Base-by-base conservation (phyloP, 768 basidiomycete genomes). In the Ephemerocybe angulata region DNA sequence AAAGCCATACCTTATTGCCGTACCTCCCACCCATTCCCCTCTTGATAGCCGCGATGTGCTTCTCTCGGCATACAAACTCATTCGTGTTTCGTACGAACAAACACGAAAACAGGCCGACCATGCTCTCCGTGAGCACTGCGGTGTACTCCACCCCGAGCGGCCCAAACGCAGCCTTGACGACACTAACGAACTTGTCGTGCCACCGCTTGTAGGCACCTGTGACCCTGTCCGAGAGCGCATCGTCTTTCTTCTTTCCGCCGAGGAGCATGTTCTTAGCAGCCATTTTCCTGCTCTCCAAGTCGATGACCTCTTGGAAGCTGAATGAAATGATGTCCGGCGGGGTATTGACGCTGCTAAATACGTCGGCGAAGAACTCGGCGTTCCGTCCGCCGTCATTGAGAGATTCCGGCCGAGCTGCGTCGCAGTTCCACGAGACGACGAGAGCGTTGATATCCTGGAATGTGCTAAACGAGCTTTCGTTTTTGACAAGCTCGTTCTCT, bases 221-320 rank as follows among this genome's bases (percentile, higher is more conserved):
- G 50, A 99, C 88, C 65, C 88, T 89, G 61, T 94, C 90, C 15
- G 88, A 87, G 24, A 89, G 67, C 0, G 74, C 78, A 17, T 77
- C 74, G n/a, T 76, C 72, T 22, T 76, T 70, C 56, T 81, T 84
- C 65, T 86, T 86, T 59, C 85, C 76, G 5, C 87, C 88, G 4
- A 96, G 77, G 0, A 99, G 65, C 25, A 98, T 85, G 19, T 87
- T 92, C 72, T 97, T 95, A 62, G 96, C 96, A 1, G 88, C 86
- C 76, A 98, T 86, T 72, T 86, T 93, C 57, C 92, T 85, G 59
- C 84, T 86, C 61, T 97, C 94, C n/a, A 99, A 81, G 65, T 97
- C 93, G 57, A 99, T 92, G 35, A 98, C 81, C 71, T 98, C 96
- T 69, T 99, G 96, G 69, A 98, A 88, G 1, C 94, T 94, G 62